Evolutionary conservation across 768 basidiomycete genomes (phyloP).

Genomic region (Termitomyces heimii): DNA sequence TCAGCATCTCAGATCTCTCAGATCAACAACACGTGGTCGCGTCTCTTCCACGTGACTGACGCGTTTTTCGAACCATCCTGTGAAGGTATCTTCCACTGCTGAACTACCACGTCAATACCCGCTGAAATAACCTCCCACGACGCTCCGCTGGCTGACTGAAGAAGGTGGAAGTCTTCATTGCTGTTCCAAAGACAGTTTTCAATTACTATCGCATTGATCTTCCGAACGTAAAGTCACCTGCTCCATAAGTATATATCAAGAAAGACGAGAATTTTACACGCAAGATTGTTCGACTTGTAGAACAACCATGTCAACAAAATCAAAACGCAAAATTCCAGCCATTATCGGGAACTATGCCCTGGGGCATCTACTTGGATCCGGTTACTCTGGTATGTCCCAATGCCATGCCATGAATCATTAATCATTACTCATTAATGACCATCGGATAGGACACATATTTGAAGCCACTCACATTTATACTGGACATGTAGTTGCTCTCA

Average conservation of each 20-base stretch:
- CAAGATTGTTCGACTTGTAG: not conserved
- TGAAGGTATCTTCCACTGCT: not conserved
- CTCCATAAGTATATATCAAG: not conserved
- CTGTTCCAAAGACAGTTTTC: not conserved
- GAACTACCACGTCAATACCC: not conserved
- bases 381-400: conserved; percentile 56
- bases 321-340: conserved; percentile 20
- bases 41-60: conserved; percentile 23
- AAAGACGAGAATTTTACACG: not conserved
- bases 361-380: conserved; percentile 56
- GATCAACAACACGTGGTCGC: conserved; percentile 10
- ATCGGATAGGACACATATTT: conserved; percentile 58
- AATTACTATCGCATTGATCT: not conserved
- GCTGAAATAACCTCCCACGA: not conserved
- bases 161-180: not conserved
- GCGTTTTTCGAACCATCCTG: conserved; percentile 23
- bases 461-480: conserved; percentile 53
- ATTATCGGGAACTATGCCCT: conserved; percentile 60
- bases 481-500: conserved; percentile 61
- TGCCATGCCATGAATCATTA: not conserved
- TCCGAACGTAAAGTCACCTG: not conserved
- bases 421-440: not conserved
- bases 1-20: not conserved
- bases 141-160: not conserved
- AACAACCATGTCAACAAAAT: conserved; percentile 2